These are phyloP conservation scores for Kodamaea fukazawae DNA, from an alignment of 805 yeast species.

Conservation along the genomic window DNA sequence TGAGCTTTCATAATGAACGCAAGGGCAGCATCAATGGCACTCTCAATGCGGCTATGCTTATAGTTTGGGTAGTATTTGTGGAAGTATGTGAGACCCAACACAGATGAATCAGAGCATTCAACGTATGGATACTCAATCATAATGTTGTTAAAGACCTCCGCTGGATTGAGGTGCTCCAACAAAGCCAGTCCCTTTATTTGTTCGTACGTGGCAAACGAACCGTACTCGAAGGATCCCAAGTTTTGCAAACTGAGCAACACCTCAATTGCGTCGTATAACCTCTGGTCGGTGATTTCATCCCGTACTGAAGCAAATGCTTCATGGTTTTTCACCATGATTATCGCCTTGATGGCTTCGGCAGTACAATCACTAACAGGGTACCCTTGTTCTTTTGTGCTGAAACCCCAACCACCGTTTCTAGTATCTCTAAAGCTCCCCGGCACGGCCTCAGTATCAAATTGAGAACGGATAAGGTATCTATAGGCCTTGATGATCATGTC, in stretches of 20 bases:
- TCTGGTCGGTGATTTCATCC: conserved; percentile 51
- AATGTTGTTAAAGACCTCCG: conserved; percentile 95
- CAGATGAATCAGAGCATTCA: conserved; percentile 95
- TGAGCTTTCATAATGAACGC: conserved; percentile 69
- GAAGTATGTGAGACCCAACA: conserved; percentile 82
- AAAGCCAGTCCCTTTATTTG: conserved; percentile 74
- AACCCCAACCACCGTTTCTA: conserved; percentile 92
- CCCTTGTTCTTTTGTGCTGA: conserved; percentile 93
- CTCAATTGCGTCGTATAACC: conserved; percentile 70
- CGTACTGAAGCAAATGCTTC: conserved; percentile 47
- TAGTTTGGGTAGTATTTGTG: conserved; percentile 61
- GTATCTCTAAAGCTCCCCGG: conserved; percentile 79
- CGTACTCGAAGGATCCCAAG: conserved; percentile 71
- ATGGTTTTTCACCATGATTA: conserved; percentile 81
- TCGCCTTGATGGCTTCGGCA: conserved; percentile 91
- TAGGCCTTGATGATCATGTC: conserved; percentile 64
- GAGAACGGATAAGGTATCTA: conserved; percentile 73
- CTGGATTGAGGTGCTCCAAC: conserved; percentile 83
- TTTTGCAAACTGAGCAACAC: conserved; percentile 76
- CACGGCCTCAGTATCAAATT: conserved; percentile 76
- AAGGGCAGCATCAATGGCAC: conserved; percentile 74
- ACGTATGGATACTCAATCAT: conserved; percentile 99
- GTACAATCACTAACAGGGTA: conserved; percentile 97
- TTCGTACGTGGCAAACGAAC: conserved; percentile 93
- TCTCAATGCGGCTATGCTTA: conserved; percentile 58